These are phyloP conservation scores for Zoysia japonica DNA, from an alignment of 176 grass and related monocot genomes.

Conservation along the genomic window DNA sequence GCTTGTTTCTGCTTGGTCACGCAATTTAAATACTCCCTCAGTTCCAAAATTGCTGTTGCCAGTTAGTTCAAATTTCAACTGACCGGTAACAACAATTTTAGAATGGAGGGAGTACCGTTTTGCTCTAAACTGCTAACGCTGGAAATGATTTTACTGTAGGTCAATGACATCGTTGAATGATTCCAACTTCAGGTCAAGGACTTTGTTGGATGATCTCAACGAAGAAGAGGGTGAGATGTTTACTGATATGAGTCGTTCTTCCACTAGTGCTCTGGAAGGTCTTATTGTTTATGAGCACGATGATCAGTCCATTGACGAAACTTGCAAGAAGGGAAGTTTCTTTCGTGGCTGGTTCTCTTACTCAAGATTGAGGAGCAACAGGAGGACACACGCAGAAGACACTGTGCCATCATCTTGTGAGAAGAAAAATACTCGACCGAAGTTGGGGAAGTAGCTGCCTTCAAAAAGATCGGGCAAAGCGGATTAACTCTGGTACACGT, in stretches of 20 bases:
- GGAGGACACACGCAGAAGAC: constrained; percentile 42
- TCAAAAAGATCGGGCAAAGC: constrained; percentile 17
- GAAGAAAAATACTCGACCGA: constrained; percentile 32
- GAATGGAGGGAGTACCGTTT: neutral
- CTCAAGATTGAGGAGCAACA: constrained; percentile 51
- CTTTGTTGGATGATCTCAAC: constrained; percentile 38
- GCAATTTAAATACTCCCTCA: neutral
- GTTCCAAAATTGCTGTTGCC: too few relatives aligned
- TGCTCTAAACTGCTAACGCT: constrained; percentile 18
- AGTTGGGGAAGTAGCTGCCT: constrained; percentile 45
- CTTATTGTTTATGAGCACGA: constrained; percentile 4
- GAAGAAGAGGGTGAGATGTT: constrained; percentile 39
- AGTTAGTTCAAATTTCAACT: too few relatives aligned
- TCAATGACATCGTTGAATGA: constrained; percentile 52
- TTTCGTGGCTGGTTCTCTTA: constrained; percentile 61
- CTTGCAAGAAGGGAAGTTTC: constrained; percentile 34
- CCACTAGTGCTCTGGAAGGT: constrained; percentile 44
- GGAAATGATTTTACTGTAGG: constrained; percentile 32
- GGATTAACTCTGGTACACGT: neutral
- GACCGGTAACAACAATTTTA: too few relatives aligned
- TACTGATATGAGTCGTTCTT: constrained; percentile 45
- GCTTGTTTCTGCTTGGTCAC: neutral
- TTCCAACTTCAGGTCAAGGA: constrained; percentile 35
- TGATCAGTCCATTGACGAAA: constrained; percentile 29
- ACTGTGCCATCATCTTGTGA: constrained; percentile 1